phyloP scores from a whole-genome alignment of 2,329 filamentous ascomycete species.

The Xylariaceae sp. region DNA sequence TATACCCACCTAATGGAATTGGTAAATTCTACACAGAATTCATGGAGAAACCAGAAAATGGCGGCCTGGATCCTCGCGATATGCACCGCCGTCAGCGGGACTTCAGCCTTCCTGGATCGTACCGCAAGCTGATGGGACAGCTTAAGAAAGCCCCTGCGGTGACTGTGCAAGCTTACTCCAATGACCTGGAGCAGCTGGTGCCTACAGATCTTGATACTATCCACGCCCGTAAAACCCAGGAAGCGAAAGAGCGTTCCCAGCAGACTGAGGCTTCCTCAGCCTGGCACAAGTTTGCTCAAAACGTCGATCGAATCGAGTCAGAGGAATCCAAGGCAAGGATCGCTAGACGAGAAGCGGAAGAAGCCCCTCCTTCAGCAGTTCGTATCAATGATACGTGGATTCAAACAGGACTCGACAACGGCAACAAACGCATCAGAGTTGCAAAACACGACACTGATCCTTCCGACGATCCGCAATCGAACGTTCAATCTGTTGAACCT shows the following conservation, averaged over 20 bases:
- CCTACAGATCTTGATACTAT: slow-evolving; percentile 78
- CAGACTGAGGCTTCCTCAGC: slow-evolving; percentile 13
- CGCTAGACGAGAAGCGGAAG: slow-evolving; percentile 28
- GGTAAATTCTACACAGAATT: slow-evolving; percentile 81
- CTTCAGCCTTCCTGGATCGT: slow-evolving; percentile 81
- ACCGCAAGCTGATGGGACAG: slow-evolving; percentile 76
- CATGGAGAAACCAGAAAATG: slow-evolving; percentile 77
- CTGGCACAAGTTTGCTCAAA: slow-evolving; percentile 26
- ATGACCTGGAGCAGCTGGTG: slow-evolving; percentile 78
- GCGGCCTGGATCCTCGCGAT: slow-evolving; percentile 72
- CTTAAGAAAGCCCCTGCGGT: slow-evolving; percentile 63
- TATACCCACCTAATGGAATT: slow-evolving; percentile 80
- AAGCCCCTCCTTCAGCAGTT: slow-evolving; percentile 16
- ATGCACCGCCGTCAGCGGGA: slow-evolving; percentile 88
- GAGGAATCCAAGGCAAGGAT: slow-evolving; percentile 22
- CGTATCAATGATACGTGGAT: slow-evolving; percentile 39
- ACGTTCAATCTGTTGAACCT: slow-evolving; percentile 3
- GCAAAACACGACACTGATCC: slow-evolving; percentile 15
- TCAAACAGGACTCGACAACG: slow-evolving; percentile 35
- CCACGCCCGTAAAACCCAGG: slow-evolving; percentile 37
- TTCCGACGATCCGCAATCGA: slow-evolving; percentile 2
- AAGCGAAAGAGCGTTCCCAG: slow-evolving; percentile 20
- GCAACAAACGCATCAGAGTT: slow-evolving; percentile 41
- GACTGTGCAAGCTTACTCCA: slow-evolving; percentile 65
- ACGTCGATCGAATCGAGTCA: slow-evolving; percentile 23